Evolutionary conservation across 2,329 filamentous ascomycete genomes (phyloP).

Genomic region (Aspergillus eucalypticola): DNA sequence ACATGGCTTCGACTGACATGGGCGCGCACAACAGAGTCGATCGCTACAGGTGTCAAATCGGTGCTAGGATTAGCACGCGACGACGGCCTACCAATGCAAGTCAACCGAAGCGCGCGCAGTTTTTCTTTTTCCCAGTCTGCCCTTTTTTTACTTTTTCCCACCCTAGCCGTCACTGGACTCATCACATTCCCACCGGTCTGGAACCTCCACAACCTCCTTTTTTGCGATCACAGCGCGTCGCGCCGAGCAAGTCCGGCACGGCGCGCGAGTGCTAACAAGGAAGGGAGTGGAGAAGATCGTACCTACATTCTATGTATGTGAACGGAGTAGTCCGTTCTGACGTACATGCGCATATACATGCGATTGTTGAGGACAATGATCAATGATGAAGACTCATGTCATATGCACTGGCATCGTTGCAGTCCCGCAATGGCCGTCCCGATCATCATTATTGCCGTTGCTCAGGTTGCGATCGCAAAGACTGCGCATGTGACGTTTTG

Average conservation of each 20-base stretch:
- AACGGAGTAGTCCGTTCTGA: conserved; percentile 3
- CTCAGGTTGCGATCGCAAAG: background rate
- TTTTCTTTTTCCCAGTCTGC: background rate
- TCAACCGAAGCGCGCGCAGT: background rate
- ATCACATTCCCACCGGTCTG: conserved; percentile 23
- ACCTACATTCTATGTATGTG: background rate
- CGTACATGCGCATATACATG: conserved; percentile 3
- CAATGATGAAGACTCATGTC: conserved; percentile 1
- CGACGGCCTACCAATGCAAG: background rate
- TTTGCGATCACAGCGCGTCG: background rate
- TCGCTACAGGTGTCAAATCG: background rate
- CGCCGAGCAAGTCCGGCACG: conserved; percentile 13
- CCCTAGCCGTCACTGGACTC: conserved; percentile 16
- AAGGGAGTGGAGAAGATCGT: background rate
- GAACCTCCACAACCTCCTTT: conserved; percentile 14
- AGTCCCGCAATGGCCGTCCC: background rate
- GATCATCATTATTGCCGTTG: no score
- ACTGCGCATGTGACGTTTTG: background rate
- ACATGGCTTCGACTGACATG: background rate
- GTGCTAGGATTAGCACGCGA: background rate
- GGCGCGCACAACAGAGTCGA: background rate
- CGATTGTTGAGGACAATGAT: conserved; percentile 1
- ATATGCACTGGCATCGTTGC: conserved; percentile 7
- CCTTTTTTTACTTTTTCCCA: no score
- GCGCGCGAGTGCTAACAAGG: background rate